Conservation (phyloP, 164 flowering plant species). For the Macadamia integrifolia region DNA sequence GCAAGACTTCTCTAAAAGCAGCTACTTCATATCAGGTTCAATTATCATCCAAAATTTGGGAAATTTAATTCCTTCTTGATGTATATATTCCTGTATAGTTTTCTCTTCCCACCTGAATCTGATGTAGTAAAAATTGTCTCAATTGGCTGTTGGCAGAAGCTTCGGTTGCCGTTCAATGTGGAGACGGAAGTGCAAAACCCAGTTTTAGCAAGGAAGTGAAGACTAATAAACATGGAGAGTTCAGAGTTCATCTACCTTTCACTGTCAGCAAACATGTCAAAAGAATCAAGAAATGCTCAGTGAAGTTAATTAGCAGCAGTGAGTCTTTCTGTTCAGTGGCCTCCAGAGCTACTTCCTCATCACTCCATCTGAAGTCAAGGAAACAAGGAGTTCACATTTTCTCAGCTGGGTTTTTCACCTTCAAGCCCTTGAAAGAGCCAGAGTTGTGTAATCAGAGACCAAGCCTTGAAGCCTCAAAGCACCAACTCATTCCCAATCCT, state of each 20-base stretch:
- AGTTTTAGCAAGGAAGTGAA: conserved; percentile 46
- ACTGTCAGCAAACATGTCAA: conserved; percentile 52
- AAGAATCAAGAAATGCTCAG: conserved; percentile 60
- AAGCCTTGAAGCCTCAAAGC: conserved; percentile 16
- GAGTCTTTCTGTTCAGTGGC: conserved; percentile 71
- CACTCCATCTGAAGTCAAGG: conserved; percentile 53
- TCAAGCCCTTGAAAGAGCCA: conserved; percentile 65
- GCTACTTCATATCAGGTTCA: conserved; percentile 77
- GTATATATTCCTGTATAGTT: too few relatives aligned
- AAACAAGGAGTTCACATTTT: conserved; percentile 49
- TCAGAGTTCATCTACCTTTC: conserved; percentile 55
- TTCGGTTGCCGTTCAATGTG: conserved; percentile 51
- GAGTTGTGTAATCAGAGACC: conserved; percentile 52
- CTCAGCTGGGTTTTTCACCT: conserved; percentile 60
- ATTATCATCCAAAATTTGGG: background rate
- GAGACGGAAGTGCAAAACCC: conserved; percentile 21
- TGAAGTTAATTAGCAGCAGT: conserved; percentile 57
- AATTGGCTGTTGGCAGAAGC: conserved; percentile 37
- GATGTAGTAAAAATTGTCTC: background rate
- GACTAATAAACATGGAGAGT: conserved; percentile 61
- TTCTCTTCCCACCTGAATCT: background rate
- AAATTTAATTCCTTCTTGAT: too few relatives aligned
- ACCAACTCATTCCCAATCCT: conserved; percentile 10
- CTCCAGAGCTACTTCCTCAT: conserved; percentile 52
- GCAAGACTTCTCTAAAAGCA: conserved; percentile 35